Evolutionary conservation across 1,139 yeast genomes (phyloP), one percentile per base, ranked within the genome.

Genomic region (Kurtzmaniella quercitrusa): DNA sequence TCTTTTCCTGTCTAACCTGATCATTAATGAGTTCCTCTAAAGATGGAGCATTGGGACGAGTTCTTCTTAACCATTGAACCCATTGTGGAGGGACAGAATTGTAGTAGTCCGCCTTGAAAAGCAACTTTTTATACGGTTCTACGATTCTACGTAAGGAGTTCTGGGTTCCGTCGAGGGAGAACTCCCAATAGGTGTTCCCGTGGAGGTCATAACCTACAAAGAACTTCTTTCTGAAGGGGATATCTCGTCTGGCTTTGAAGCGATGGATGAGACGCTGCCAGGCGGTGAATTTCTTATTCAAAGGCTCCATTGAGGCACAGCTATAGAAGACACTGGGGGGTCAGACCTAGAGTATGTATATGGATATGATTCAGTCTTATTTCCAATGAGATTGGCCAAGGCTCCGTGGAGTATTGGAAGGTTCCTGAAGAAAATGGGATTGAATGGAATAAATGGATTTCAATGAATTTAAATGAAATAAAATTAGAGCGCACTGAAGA

Each of bases 151-250:
- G 61, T 42, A 78, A 65, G 45, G 77, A 55, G 39, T 63, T 70
- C 63, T 62, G 53, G 51, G 66, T 68, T 4, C 76, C 81, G 49
- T 78, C 82, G 10, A 68, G 56, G 40, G 75, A 72, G 62, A 85
- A 82, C 59, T 87, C 95, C 95, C 95, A 87, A 62, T 82, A 87
- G 2, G 93, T 82, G 59, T 87, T 87, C 3, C 94, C 95, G 40
- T 81, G 81, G 16, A 87, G 68, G 56, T 87, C 95, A 57, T 85
- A 86, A 9, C 95, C 81, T n/a, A 78, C 63, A 49, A 80, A 79
- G 53, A 75, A 80, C 55, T 65, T 67, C 48, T 66, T 68, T 43
- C 88, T 73, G 60, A 85, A 81, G 0, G 95, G 95, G 5, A 86
- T 73, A 43, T 70, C 77, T 37, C 84, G 63, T 9, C 84, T 63